Evolutionary conservation across 1,139 yeast species (phyloP).

Genomic region (Scheffersomyces lignicola): DNA sequence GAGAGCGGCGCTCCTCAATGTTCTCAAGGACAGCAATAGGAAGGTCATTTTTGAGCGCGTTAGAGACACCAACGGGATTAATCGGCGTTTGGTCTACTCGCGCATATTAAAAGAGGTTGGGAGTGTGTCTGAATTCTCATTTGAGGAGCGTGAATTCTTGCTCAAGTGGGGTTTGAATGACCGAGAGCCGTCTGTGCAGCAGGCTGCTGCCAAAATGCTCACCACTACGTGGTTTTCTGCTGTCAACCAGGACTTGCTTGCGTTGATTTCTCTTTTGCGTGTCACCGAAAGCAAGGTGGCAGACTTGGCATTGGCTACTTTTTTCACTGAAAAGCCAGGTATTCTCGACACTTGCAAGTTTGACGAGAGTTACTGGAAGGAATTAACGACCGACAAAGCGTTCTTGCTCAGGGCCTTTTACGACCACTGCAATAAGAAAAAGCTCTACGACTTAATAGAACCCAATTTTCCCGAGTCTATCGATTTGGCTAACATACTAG

Average conservation of each 20-base stretch:
- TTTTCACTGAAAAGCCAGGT: conserved; percentile 66
- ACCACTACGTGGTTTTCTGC: conserved; percentile 70
- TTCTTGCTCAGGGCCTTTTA: conserved; percentile 70
- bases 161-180: conserved; percentile 86
- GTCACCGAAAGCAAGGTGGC: conserved; percentile 64
- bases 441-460: conserved; percentile 61
- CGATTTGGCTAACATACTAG: conserved; percentile 60
- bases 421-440: conserved; percentile 58
- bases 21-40: conserved; percentile 47
- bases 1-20: conserved; percentile 74
- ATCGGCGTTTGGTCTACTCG: conserved; percentile 72
- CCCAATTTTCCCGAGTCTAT: conserved; percentile 79
- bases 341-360: conserved; percentile 57
- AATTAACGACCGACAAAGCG: conserved; percentile 72
- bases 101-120: conserved; percentile 69
- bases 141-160: conserved; percentile 62
- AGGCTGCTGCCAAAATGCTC: conserved; percentile 73
- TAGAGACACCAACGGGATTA: conserved; percentile 70
- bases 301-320: conserved; percentile 61
- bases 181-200: conserved; percentile 71
- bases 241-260: conserved; percentile 69
- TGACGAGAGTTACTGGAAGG: conserved; percentile 63
- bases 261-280: conserved; percentile 68
- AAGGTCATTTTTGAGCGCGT: conserved; percentile 74
- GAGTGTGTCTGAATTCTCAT: conserved; percentile 58